Evolutionary conservation across 352 stramenopile species (phyloP).

Genomic region (Globisporangium barbulae): DNA sequence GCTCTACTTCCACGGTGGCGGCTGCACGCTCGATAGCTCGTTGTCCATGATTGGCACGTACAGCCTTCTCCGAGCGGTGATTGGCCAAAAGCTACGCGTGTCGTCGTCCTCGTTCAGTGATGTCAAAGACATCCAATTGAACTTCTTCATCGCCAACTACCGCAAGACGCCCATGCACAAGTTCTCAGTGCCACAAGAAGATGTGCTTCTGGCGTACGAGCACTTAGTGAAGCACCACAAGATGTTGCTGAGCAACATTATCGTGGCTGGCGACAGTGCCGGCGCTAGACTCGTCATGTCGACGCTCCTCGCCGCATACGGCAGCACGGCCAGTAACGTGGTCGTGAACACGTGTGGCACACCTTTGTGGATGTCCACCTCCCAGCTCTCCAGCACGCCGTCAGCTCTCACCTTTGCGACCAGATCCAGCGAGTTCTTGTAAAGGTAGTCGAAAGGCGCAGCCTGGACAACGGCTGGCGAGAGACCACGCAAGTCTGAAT

Average conservation of each 20-base stretch:
- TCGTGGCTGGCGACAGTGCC: constrained; percentile 37
- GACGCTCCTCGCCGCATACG: constrained; percentile 28
- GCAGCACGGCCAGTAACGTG: constrained; percentile 25
- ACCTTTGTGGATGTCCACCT: constrained; percentile 33
- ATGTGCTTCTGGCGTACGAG: constrained; percentile 34
- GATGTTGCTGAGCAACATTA: constrained; percentile 27
- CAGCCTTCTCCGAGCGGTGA: not conserved
- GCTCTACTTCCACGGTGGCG: constrained; percentile 54
- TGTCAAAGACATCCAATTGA: constrained; percentile 18
- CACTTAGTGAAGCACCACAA: constrained; percentile 38
- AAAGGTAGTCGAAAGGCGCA: constrained; percentile 29
- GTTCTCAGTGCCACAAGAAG: constrained; percentile 33
- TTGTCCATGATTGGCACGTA: constrained; percentile 25
- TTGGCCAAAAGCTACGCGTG: not conserved
- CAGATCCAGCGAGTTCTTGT: constrained; percentile 27
- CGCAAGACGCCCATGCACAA: constrained; percentile 33
- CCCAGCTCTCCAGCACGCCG: constrained; percentile 23
- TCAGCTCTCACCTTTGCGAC: constrained; percentile 24
- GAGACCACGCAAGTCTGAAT: constrained; percentile 22
- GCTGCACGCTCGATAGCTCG: constrained; percentile 40
- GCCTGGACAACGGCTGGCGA: constrained; percentile 33
- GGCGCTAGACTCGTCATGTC: constrained; percentile 38
- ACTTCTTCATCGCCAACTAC: constrained; percentile 43
- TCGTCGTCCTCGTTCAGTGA: constrained; percentile 17
- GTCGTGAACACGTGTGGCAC: constrained; percentile 43